phyloP scores from a whole-genome alignment of 306 rosid species.

The Casuarina glauca region DNA sequence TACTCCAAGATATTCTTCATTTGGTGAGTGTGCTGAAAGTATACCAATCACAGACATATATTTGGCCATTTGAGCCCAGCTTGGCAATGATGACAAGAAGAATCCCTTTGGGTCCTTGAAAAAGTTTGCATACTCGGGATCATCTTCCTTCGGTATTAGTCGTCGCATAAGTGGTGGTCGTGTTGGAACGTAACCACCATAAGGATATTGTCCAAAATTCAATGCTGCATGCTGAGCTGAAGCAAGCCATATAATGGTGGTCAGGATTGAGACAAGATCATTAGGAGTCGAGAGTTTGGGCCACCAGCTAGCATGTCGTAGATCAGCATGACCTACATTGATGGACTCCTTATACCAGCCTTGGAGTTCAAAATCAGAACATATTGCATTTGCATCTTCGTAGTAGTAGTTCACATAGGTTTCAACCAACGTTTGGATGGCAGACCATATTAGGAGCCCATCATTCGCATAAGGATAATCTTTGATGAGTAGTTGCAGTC shows the following conservation, averaged over 20 bases:
- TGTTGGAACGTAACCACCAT: conserved; percentile 30
- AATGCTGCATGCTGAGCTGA: conserved; percentile 45
- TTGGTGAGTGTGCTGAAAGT: conserved; percentile 46
- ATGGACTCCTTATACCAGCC: conserved; percentile 44
- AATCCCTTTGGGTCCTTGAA: conserved; percentile 27
- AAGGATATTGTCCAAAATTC: conserved; percentile 48
- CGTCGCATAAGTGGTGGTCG: conserved; percentile 34
- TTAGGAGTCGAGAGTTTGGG: conserved; percentile 37
- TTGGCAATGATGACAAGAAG: conserved; percentile 38
- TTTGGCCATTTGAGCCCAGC: conserved; percentile 40
- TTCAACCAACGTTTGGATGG: conserved; percentile 34
- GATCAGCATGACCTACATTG: conserved; percentile 39
- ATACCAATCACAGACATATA: conserved; percentile 42
- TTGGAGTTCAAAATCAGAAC: conserved; percentile 41
- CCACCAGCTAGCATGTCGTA: conserved; percentile 44
- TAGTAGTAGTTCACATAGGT: conserved; percentile 45
- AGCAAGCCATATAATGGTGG: conserved; percentile 32
- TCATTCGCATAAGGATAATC: conserved; percentile 50
- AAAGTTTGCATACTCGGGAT: conserved; percentile 30
- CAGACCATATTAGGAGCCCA: conserved; percentile 48
- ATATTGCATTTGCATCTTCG: conserved; percentile 21
- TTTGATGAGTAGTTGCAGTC: conserved; percentile 40
- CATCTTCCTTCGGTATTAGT: conserved; percentile 30
- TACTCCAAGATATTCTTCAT: conserved; percentile 42
- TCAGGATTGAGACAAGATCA: conserved; percentile 39